Evolutionary conservation across 768 basidiomycete genomes (phyloP), one percentile per base, ranked within the genome.

Genomic region (Amanita exitialis): DNA sequence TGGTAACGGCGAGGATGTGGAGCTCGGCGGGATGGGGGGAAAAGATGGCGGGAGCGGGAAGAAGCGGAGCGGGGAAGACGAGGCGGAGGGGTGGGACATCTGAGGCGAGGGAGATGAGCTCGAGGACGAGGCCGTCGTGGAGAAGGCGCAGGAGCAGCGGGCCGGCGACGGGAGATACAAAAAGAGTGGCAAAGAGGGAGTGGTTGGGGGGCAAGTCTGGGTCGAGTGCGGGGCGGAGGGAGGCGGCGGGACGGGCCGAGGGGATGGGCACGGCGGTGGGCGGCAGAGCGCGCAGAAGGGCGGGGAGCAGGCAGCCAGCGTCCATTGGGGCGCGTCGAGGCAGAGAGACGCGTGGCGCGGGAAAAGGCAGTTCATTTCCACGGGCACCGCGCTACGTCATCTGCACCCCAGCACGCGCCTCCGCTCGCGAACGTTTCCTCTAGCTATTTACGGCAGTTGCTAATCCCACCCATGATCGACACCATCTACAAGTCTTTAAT

Each of bases 61-160:
- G 64, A 45, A 92, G 64, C 34, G 76, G 61, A 8, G 85, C 79
- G 34, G 89, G 88, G 58, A 90, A 89, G 56, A 86, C 73, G 62
- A 93, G 79, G 52, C 88, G 81, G 55, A 91, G 75, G 15, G 89
- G 81, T 28, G 76, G 70, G 2, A 82, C 69, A 56, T 79, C 69
- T 1, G 76, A 73, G 4, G 86, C 79, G 41, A 90, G 69, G n/a
- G 89, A 87, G 34, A 82, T 61, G 42, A 94, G 77, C 60, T 93
- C 88, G 38, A 90, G 65, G 45, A 90, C 82, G 55, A 80, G 66
- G 21, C 83, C 84, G 41, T 76, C 79, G 54, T 91, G 83, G 49
- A 91, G 71, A 42, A 90, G 75, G 53, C 91, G 83, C 43, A 83
- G 65, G 47, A 91, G 75, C 48, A 92, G 72, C 44, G 83, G 75